Base-by-base conservation (phyloP, 179 eudicot species). In the Gypsophila paniculata region DNA sequence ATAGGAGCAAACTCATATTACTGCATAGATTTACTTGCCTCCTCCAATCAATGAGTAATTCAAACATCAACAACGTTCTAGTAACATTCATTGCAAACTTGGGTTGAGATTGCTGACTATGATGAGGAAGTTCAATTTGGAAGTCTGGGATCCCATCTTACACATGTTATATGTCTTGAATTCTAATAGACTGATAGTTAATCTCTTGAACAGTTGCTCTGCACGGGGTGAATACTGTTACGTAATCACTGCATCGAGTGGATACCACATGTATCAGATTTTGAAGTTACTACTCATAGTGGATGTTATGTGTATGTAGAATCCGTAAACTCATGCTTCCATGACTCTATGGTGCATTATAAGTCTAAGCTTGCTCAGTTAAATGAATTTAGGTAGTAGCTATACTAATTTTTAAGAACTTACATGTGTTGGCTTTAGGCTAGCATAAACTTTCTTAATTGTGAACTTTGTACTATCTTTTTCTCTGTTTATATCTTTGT, bases 381-480 rank as follows among this genome's bases (percentile, higher is more conserved):
- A 13, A 14, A 65, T 65, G 69, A 65, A 42, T 18, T 12, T 10
- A 63, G 67, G 67, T 15, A 63, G 38, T 21, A 8, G n/a, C 64
- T 60, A 12, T 26, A 13, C 17, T 60, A 25, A 60, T 60, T n/a
- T 36, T 7, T 18, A 34, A 38, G 4, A 19, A 63, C 8, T 65
- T 44, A 25, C 22, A 4, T 42, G 53, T 65, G 69, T 42, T 65
- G 53, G 34, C 32, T 44, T 65, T 42, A 13, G 52, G 29, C 54
- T 21, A 46, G 69, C 69, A 42, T 65, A 5, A 22, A 64, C 29
- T 64, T 3, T 38, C 51, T 11, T 59, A 14, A 12, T 29, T 44
- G 11, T 19, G 14, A 32, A 66, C 25, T 22, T 22, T 5, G 21
- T 58, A 4, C 18, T 23, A 36, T 25, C 13, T 38, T 21, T 12